phyloP scores from a whole-genome alignment of 768 basidiomycete genomes.

The Boletus rubroflammeus region DNA sequence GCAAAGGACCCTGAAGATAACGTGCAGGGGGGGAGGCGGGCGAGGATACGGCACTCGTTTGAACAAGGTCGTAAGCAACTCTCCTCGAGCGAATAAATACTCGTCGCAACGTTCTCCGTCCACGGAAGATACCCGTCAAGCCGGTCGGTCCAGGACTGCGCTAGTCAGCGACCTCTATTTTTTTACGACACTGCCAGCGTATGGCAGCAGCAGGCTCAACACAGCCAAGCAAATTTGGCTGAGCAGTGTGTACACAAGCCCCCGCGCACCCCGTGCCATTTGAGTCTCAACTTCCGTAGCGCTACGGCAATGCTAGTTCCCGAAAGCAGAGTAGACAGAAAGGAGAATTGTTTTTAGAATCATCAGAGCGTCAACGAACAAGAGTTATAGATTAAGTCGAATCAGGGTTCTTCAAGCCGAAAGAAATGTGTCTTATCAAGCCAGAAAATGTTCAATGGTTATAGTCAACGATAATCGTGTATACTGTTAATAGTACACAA shows the following conservation, averaged over 20 bases:
- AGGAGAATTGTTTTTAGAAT: not conserved
- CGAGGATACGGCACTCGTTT: not conserved
- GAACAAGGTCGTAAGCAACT: not conserved
- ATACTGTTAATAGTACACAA: no score
- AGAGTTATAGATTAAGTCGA: no score
- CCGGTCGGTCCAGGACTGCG: constrained; percentile 8
- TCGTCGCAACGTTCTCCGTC: not conserved
- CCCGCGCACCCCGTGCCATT: constrained; percentile 19
- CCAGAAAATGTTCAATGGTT: not conserved
- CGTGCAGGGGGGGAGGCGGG: not conserved
- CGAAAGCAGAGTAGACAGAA: not conserved
- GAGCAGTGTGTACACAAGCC: constrained; percentile 1
- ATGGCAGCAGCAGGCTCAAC: not conserved
- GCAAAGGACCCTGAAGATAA: constrained; percentile 3
- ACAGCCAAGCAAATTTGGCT: constrained; percentile 19
- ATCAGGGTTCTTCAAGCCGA: not conserved
- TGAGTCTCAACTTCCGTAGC: not conserved
- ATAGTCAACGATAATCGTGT: not conserved
- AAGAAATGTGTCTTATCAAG: not conserved
- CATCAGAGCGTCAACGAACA: no score
- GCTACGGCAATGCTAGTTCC: not conserved
- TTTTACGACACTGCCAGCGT: not conserved
- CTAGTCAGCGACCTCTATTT: not conserved
- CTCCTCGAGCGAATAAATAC: constrained; percentile 10
- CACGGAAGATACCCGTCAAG: constrained; percentile 18